These are phyloP conservation scores for Ilex aquifolium DNA, from an alignment of 257 asterid species.

Conservation along the genomic window DNA sequence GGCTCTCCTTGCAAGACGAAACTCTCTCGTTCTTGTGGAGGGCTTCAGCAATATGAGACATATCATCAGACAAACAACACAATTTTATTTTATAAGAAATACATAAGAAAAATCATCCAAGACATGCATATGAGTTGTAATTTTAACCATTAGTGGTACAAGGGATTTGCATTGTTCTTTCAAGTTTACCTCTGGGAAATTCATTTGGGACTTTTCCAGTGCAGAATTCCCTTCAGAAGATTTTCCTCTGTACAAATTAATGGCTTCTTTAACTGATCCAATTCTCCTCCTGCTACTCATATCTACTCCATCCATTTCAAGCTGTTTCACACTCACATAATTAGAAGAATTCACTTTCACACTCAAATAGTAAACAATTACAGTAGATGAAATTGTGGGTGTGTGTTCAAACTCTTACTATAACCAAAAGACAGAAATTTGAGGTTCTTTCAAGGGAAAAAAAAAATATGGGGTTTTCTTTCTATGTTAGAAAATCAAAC, in stretches of 20 bases:
- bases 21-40: constrained; percentile 38
- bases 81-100: not conserved
- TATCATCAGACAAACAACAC: not conserved
- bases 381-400: too few relatives aligned
- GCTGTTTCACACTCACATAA: not conserved
- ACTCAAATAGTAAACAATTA: not conserved
- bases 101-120: too few relatives aligned
- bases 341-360: not conserved
- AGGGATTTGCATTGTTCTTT: too few relatives aligned
- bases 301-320: constrained; percentile 21
- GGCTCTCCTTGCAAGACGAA: constrained; percentile 43
- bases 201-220: constrained; percentile 22
- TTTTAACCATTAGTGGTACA: too few relatives aligned
- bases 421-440: too few relatives aligned
- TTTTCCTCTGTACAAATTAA: constrained; percentile 28
- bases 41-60: constrained; percentile 15
- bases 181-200: constrained; percentile 38
- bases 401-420: too few relatives aligned
- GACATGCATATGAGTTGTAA: too few relatives aligned
- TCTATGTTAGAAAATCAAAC: not conserved
- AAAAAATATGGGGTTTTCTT: not conserved
- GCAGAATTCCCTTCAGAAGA: constrained; percentile 28
- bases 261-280: constrained; percentile 46
- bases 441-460: not conserved
- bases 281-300: constrained; percentile 16